Conservation (phyloP, 2,329 filamentous ascomycete genomes). For the Alternaria viburni region DNA sequence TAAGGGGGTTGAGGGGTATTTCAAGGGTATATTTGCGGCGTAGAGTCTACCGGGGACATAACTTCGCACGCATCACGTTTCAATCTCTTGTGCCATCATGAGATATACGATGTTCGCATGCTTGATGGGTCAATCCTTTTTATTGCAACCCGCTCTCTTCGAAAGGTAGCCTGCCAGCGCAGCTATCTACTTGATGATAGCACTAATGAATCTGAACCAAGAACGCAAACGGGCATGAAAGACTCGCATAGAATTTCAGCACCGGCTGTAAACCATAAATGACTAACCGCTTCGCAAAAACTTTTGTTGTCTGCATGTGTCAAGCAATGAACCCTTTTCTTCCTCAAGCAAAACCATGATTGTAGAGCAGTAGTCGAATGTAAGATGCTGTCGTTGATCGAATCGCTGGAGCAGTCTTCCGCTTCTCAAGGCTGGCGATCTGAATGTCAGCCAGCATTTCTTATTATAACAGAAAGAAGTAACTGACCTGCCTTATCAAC, state of each 20-base stretch:
- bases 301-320: background rate
- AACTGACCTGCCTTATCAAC: background rate
- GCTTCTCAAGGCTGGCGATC: background rate
- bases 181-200: background rate
- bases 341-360: background rate
- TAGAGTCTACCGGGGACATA: too few relatives aligned
- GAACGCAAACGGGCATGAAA: background rate
- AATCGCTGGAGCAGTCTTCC: background rate
- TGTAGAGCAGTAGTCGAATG: background rate
- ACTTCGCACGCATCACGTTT: too few relatives aligned
- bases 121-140: too few relatives aligned
- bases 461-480: too few relatives aligned
- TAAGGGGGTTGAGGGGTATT: constrained; percentile 40
- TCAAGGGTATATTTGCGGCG: constrained; percentile 35
- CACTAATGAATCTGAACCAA: background rate
- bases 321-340: background rate
- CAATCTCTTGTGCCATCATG: background rate
- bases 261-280: background rate
- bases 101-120: background rate
- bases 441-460: too few relatives aligned
- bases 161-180: background rate
- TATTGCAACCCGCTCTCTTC: background rate
- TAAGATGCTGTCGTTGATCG: background rate
- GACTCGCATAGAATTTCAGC: background rate
- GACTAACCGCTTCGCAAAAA: background rate